Evolutionary conservation across 768 basidiomycete genomes (phyloP).

Genomic region (Tylopilus vinaceipallidus): DNA sequence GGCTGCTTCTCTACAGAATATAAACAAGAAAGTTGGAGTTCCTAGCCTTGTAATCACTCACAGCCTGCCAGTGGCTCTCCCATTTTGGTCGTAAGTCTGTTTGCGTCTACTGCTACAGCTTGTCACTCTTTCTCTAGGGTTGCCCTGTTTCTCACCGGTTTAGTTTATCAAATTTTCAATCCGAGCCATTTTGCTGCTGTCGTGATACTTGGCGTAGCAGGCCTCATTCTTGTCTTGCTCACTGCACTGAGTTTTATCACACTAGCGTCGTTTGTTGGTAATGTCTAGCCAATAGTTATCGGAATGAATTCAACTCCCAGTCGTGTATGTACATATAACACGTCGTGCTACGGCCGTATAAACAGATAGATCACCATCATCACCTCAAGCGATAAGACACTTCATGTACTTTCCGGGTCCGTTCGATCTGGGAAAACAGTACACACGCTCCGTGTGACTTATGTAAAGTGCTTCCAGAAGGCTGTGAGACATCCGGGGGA

Average conservation of each 20-base stretch:
- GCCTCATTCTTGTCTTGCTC: background rate
- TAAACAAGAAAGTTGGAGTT: background rate
- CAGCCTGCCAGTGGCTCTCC: constrained; percentile 32
- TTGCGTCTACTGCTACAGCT: background rate
- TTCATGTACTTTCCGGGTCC: too few relatives aligned
- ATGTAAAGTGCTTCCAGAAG: background rate
- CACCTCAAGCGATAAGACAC: background rate
- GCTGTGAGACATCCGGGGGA: background rate
- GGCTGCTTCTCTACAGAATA: background rate
- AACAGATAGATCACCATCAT: too few relatives aligned
- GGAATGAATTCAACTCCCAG: background rate
- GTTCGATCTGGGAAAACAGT: too few relatives aligned
- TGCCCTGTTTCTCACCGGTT: background rate
- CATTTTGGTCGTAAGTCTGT: constrained; percentile 30
- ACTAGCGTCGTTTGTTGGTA: background rate
- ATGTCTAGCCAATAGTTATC: background rate
- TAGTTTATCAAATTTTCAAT: background rate
- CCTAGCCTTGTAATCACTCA: constrained; percentile 28
- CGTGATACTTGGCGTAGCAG: background rate
- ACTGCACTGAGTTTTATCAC: background rate
- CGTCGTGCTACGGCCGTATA: too few relatives aligned
- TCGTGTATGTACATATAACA: background rate
- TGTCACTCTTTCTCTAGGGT: background rate
- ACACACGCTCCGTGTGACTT: background rate
- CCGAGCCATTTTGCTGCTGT: background rate